Conservation (phyloP, 495 filamentous ascomycete species). For the Tetracladium setigerum region DNA sequence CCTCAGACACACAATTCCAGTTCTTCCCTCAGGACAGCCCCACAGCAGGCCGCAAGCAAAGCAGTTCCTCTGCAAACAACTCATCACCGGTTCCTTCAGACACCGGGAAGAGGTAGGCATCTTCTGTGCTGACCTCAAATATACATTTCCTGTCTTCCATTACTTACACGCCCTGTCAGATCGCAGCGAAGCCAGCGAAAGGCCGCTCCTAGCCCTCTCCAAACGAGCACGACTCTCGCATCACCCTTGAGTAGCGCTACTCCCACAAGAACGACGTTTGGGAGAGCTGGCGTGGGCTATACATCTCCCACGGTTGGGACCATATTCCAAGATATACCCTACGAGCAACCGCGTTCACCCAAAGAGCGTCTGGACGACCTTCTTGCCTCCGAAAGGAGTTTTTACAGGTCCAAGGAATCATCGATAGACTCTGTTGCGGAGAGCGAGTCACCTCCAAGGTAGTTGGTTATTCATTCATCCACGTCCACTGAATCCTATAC, state of each 20-base stretch:
- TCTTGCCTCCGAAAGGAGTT: conserved; percentile 20
- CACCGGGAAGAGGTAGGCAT: conserved; percentile 15
- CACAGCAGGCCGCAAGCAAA: conserved; percentile 19
- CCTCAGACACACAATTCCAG: conserved; percentile 11
- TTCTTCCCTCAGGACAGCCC: conserved; percentile 18
- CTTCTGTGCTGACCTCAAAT: neutral
- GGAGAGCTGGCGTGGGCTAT: conserved; percentile 10
- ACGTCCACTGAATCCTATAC: neutral
- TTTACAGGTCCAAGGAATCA: conserved; percentile 16
- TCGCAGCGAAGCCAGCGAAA: conserved; percentile 11
- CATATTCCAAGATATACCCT: neutral
- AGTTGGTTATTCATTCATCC: neutral
- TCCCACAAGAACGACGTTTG: conserved; percentile 20
- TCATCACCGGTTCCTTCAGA: conserved; percentile 7
- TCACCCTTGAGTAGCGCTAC: conserved; percentile 17
- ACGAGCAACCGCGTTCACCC: conserved; percentile 19
- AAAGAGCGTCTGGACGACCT: conserved; percentile 26
- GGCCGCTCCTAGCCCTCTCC: conserved; percentile 25
- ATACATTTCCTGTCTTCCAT: no score
- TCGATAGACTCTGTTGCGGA: conserved; percentile 5
- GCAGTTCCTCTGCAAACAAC: conserved; percentile 14
- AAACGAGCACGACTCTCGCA: conserved; percentile 20
- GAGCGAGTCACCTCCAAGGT: conserved; percentile 8
- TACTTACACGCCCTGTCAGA: neutral
- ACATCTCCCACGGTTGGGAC: neutral